Conservation (phyloP, 257 asterid genomes). For the Datura wrightii region DNA sequence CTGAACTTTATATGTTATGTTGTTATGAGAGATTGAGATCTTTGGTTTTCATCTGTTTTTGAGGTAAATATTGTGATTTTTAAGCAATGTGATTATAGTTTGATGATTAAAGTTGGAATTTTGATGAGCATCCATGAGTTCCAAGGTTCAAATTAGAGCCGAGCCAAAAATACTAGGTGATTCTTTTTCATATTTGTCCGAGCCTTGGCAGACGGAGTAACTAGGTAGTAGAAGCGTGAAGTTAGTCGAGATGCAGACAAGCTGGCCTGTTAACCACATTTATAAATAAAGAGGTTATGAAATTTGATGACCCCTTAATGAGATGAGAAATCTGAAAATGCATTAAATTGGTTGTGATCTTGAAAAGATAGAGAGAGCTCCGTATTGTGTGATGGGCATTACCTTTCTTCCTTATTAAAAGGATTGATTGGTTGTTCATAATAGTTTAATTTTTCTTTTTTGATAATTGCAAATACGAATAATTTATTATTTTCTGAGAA, state of each 20-base stretch:
- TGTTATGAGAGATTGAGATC: slow-evolving; percentile 2
- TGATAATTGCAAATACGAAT: not conserved
- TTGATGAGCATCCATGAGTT: not conserved
- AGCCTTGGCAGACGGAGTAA: too few relatives aligned
- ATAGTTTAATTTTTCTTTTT: not conserved
- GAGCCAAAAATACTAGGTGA: not conserved
- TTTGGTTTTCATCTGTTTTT: slow-evolving; percentile 33
- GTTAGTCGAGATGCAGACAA: not conserved
- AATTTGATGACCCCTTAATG: not conserved
- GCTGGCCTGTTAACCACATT: rapidly evolving
- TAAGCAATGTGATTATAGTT: not conserved
- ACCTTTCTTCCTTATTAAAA: not conserved
- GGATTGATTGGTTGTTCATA: not conserved
- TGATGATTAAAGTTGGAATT: not conserved
- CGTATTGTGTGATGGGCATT: not conserved
- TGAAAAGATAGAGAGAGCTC: not conserved
- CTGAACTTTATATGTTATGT: not conserved
- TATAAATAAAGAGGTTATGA: not conserved
- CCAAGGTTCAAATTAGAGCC: not conserved
- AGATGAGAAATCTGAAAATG: not conserved
- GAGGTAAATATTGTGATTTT: slow-evolving; percentile 18
- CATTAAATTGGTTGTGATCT: not conserved
- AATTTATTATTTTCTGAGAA: not conserved
- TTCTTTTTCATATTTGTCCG: not conserved
- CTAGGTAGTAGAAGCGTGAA: not conserved